A percentile compares a stretch with the other conserved stretches of the same genome.
These are phyloP conservation scores for Venturiaceae sp. DNA, from an alignment of 2,329 filamentous ascomycete genomes.

Conservation along the genomic window DNA sequence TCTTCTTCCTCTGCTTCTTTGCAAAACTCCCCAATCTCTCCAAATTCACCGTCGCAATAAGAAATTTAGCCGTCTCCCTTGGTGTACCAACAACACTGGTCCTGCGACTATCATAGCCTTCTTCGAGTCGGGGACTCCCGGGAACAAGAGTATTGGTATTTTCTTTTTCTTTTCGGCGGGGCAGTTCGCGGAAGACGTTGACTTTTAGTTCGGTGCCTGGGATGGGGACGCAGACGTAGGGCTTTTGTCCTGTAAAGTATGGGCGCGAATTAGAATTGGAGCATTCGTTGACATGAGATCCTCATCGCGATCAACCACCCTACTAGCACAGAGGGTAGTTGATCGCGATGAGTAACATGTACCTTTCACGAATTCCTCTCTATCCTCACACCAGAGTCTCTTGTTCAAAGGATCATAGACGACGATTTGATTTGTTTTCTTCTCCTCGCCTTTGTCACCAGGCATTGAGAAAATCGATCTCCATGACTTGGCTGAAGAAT, in stretches of 20 bases:
- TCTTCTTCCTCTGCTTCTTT: background rate
- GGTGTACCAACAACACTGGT: too few relatives aligned
- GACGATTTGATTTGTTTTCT: background rate
- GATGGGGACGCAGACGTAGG: background rate
- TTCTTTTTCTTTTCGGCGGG: background rate
- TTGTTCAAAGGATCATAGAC: background rate
- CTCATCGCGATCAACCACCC: too few relatives aligned
- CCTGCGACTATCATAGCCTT: background rate
- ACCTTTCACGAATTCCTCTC: background rate
- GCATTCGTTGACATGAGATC: too few relatives aligned
- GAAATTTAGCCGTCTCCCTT: background rate
- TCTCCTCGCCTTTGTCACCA: too few relatives aligned
- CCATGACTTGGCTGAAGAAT: background rate
- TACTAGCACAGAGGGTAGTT: too few relatives aligned
- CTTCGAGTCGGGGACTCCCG: too few relatives aligned
- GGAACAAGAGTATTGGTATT: too few relatives aligned
- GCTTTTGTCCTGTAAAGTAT: background rate
- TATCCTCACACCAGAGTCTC: background rate
- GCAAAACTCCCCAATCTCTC: background rate
- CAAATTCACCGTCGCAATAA: background rate
- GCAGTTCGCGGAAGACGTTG: background rate
- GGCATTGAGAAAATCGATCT: too few relatives aligned
- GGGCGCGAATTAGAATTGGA: too few relatives aligned
- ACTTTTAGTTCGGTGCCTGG: background rate
- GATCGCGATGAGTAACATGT: too few relatives aligned